Evolutionary conservation across 768 basidiomycete genomes (phyloP), one percentile per base, ranked within the genome.

Genomic region (Rhizopogon roseolus): DNA sequence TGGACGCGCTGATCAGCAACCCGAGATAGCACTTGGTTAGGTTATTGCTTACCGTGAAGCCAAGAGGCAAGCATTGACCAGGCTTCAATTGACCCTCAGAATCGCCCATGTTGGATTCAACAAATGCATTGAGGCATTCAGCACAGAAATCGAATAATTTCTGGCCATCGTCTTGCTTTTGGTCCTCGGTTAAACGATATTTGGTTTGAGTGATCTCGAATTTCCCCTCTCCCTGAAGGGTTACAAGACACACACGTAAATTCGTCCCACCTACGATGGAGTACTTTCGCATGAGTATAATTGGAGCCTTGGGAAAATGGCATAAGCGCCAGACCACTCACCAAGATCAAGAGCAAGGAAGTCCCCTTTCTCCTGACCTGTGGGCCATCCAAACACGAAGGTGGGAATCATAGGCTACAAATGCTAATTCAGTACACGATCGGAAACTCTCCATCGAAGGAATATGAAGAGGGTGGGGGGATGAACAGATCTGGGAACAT

Each of bases 141-240:
- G 93, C 97, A 66, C 96, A 98, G 64, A 99, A 99, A 72, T 99
- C 97, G 60, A 99, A 98, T 49, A 99, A 73, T 55, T 86, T 87
- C 66, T 93, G 87, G 6, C 95, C 97, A n/a, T 98, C 93, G 6
- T 90, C 92, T 55, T 97, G 93, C 71, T 99, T 99, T 70, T 98
- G 97, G 64, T 98, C 97, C 65, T 99, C 97, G 1, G 91, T 85
- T 42, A 99, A 81, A 49, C 95, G 88, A 71, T 98, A 98, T 71
- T 99, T 99, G 36, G 94, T 88, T 67, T 98, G 96, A 0, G 94
- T 93, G 61, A 99, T 88, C 72, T 98, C 94, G 68, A 98, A 99
- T 75, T 96, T 95, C 55, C 97, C 96, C 9, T 85, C 81, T 25
- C 97, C 97, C 60, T 89, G 84, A 2, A 99, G 76, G 28, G 86